These are phyloP conservation scores for Baorangia bicolor DNA, from an alignment of 768 basidiomycete genomes.

Conservation along the genomic window DNA sequence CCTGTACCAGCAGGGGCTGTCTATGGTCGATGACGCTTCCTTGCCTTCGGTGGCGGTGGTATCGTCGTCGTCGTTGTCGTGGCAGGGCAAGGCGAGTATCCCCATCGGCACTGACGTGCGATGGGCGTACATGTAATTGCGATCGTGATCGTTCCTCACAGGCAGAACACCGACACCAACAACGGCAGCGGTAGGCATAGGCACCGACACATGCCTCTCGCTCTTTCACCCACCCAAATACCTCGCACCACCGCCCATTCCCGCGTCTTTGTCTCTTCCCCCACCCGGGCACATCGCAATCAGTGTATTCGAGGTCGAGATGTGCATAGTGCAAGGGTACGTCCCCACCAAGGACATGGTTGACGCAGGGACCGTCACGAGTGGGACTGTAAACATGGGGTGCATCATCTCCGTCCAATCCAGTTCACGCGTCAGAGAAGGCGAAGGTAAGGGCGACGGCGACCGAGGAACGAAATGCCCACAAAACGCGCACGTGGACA, in stretches of 20 bases:
- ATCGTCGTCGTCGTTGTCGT: background rate
- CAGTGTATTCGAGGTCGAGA: background rate
- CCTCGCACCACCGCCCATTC: background rate
- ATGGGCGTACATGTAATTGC: background rate
- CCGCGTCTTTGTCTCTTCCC: background rate
- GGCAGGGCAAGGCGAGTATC: too few relatives aligned
- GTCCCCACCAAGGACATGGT: background rate
- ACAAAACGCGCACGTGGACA: conserved; percentile 14
- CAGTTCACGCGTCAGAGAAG: background rate
- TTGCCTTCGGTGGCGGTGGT: conserved; percentile 2
- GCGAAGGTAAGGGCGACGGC: background rate
- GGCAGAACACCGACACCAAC: too few relatives aligned
- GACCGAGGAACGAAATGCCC: conserved; percentile 13
- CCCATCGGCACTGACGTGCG: too few relatives aligned
- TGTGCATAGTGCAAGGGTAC: background rate
- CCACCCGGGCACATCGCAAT: background rate
- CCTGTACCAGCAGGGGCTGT: conserved; percentile 22
- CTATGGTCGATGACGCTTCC: conserved; percentile 22
- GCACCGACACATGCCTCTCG: background rate
- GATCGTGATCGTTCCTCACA: background rate
- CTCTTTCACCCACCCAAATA: background rate
- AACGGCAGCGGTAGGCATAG: background rate
- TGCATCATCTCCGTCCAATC: too few relatives aligned
- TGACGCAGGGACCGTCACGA: conserved; percentile 23
- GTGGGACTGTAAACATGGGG: conserved; percentile 32